These are phyloP conservation scores for Acacia confusa DNA, from an alignment of 306 rosid genomes.

Conservation along the genomic window DNA sequence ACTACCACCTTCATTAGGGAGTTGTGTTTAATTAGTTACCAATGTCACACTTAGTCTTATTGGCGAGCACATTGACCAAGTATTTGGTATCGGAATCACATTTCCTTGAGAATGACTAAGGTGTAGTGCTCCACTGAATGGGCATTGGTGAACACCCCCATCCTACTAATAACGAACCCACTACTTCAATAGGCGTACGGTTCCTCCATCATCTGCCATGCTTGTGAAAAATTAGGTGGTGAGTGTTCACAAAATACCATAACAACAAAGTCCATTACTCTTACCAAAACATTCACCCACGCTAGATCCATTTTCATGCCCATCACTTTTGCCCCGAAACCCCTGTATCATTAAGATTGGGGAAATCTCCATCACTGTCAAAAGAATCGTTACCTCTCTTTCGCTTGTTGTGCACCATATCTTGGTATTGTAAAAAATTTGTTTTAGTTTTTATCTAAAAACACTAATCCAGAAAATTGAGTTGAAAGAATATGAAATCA, in stretches of 20 bases:
- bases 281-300: constrained; percentile 47
- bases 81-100: constrained; percentile 93
- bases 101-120: constrained; percentile 91
- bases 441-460: not conserved
- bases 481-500: no score
- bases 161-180: constrained; percentile 81
- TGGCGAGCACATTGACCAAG: constrained; percentile 89
- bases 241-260: constrained; percentile 91
- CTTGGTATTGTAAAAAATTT: not conserved
- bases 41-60: constrained; percentile 92
- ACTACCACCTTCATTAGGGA: no score
- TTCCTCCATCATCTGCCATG: constrained; percentile 96
- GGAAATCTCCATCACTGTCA: constrained; percentile 34
- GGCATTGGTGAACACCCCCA: constrained; percentile 90
- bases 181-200: constrained; percentile 89
- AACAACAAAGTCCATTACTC: constrained; percentile 92
- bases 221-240: constrained; percentile 91
- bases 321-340: not conserved
- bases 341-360: constrained; percentile 33
- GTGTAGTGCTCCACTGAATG: constrained; percentile 93
- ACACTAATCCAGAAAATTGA: no score
- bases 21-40: no score
- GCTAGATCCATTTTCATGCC: constrained; percentile 32
- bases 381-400: constrained; percentile 62
- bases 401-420: constrained; percentile 53